Evolutionary conservation across 805 yeast genomes (phyloP).

Genomic region (Yamadazyma olivae): DNA sequence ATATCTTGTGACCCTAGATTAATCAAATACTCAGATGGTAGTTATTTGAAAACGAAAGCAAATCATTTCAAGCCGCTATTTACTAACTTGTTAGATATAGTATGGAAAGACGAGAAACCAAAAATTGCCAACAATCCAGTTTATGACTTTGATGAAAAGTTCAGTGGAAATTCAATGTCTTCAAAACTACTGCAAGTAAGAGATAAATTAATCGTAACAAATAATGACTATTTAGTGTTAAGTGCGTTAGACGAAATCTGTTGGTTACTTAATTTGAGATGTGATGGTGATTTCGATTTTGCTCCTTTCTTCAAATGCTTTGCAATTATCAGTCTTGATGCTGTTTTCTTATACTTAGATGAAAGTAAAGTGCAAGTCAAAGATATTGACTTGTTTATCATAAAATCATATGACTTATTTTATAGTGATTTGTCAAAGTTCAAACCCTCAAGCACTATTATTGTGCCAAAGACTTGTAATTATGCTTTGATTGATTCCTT

Average conservation of each 20-base stretch:
- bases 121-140: constrained; percentile 27
- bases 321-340: constrained; percentile 32
- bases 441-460: constrained; percentile 17
- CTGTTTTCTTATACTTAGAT: constrained; percentile 54
- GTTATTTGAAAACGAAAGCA: constrained; percentile 26
- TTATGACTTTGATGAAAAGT: constrained; percentile 27
- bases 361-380: constrained; percentile 34
- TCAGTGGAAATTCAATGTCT: constrained; percentile 30
- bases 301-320: constrained; percentile 85
- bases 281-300: constrained; percentile 70
- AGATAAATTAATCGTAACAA: constrained; percentile 23
- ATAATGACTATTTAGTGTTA: constrained; percentile 37
- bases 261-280: constrained; percentile 72
- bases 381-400: constrained; percentile 23
- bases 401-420: constrained; percentile 56
- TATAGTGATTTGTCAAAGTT: constrained; percentile 52
- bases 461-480: constrained; percentile 30
- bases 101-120: constrained; percentile 38
- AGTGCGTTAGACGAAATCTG: constrained; percentile 81
- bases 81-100: constrained; percentile 32
- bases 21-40: constrained; percentile 49
- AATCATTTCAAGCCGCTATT: constrained; percentile 27
- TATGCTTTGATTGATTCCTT: constrained; percentile 31
- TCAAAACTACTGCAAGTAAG: constrained; percentile 27
- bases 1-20: constrained; percentile 85